Base-by-base conservation (phyloP, 768 basidiomycete genomes). In the Lactifluus subvellereus region DNA sequence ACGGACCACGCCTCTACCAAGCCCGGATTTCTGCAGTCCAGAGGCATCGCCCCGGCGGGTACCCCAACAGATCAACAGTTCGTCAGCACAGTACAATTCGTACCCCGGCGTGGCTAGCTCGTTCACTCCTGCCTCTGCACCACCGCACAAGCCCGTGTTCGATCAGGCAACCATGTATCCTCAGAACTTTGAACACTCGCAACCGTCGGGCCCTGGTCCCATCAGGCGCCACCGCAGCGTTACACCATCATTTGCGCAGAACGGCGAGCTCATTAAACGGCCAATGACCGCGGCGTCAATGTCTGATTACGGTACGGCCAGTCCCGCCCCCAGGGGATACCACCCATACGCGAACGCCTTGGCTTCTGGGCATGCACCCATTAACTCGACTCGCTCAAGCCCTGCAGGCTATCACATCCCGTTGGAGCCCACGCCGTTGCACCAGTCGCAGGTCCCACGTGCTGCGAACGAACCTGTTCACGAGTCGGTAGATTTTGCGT, bases 211-310 rank as follows among this genome's bases (percentile, higher is more conserved):
- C 13, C 70, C 80, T n/a, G 86, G 88, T 10, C 86, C 88, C 10
- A 78, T 84, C 51, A 76, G 88, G 56, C 78, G 89, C 51, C 84
- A 89, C 70, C 79, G 89, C 59, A 89, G 87, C 72, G 88, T 87
- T 80, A 91, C 89, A 8, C 89, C 89, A 9, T 84, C 84, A 0
- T 65, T 85, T 33, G 73, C 78, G 51, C 79, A 84, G 57, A 79
- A 75, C 57, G 82, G 78, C 57, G 78, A 76, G 49, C 77, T 38
- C 71, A 79, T 61, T 82, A 84, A 65, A 66, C 77, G 74, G 78
- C 82, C 52, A 72, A 79, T 66, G 77, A 76, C 70, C 71, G 77
- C 67, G 68, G 73, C 63, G 3, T 55, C 62, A 33, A 55, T 55
- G 62, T 60, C 62, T 30, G 63, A 64, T 60, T 60, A 64, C 47